Evolutionary conservation across 176 grass and related monocot genomes (phyloP).

Genomic region (Calamus simplicifolius): DNA sequence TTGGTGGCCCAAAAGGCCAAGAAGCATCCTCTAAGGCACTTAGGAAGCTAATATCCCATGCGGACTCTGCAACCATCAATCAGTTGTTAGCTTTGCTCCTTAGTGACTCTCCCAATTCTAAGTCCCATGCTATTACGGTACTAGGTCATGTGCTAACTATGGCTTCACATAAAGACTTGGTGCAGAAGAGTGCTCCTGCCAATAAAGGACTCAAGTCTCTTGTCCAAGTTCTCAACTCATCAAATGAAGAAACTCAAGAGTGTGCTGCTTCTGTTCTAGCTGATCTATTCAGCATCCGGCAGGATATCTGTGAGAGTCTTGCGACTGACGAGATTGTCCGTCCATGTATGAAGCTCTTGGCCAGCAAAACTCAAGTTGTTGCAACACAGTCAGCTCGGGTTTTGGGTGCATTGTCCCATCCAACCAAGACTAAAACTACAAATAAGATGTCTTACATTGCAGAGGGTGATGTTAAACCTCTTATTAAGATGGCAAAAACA

Average conservation of each 20-base stretch:
- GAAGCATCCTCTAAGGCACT: slow-evolving; percentile 81
- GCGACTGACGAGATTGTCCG: slow-evolving; percentile 84
- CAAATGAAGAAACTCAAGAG: slow-evolving; percentile 80
- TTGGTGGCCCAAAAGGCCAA: slow-evolving; percentile 52
- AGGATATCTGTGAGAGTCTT: slow-evolving; percentile 81
- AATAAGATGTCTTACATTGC: slow-evolving; percentile 65
- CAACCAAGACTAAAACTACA: slow-evolving; percentile 53
- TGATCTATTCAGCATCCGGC: slow-evolving; percentile 81
- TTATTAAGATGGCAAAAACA: slow-evolving; percentile 88
- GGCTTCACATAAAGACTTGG: slow-evolving; percentile 62
- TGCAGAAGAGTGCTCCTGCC: slow-evolving; percentile 62
- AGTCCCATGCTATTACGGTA: slow-evolving; percentile 71
- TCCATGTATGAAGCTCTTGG: slow-evolving; percentile 95
- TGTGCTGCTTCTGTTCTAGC: slow-evolving; percentile 76
- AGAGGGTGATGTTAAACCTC: slow-evolving; percentile 69
- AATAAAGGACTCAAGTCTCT: slow-evolving; percentile 88
- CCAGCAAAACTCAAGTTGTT: slow-evolving; percentile 68
- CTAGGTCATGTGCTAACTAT: slow-evolving; percentile 86
- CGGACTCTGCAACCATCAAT: slow-evolving; percentile 81
- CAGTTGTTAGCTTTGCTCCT: slow-evolving; percentile 75
- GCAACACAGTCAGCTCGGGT: slow-evolving; percentile 88
- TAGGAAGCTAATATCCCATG: slow-evolving; percentile 68
- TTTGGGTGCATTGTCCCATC: slow-evolving; percentile 73
- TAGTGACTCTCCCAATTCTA: slow-evolving; percentile 62
- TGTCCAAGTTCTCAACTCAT: slow-evolving; percentile 66